Evolutionary conservation across 139 green algal species (phyloP).

Genomic region (Chlorella sp.): DNA sequence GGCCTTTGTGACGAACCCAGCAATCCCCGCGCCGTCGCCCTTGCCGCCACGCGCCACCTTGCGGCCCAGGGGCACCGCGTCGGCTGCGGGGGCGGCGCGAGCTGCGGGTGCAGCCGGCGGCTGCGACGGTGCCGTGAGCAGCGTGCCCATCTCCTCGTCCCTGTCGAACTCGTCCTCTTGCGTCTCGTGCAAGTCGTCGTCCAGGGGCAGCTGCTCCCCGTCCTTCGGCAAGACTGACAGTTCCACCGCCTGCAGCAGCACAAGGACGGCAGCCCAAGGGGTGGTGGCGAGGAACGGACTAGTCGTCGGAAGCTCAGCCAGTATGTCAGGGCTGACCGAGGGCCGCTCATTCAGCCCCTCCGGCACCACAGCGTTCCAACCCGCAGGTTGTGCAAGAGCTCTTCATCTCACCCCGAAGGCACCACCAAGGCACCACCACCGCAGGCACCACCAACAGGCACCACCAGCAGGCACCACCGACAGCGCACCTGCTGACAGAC

Average conservation of each 20-base stretch:
- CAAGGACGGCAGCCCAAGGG: background rate
- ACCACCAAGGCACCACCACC: background rate
- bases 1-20: too few species aligned
- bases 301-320: background rate
- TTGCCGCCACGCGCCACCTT: too few species aligned
- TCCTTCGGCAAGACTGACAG: background rate
- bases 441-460: background rate
- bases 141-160: too few species aligned
- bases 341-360: slow-evolving; percentile 49
- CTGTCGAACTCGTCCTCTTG: too few species aligned
- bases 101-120: too few species aligned
- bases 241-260: background rate
- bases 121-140: too few species aligned
- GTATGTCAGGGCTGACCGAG: slow-evolving; percentile 15
- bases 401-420: background rate
- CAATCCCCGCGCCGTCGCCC: too few species aligned
- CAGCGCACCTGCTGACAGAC: slow-evolving; percentile 23
- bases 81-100: too few species aligned
- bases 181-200: too few species aligned
- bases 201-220: too few species aligned
- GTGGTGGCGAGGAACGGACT: background rate
- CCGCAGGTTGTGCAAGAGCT: background rate
- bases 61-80: too few species aligned
- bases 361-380: background rate
- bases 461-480: background rate